Evolutionary conservation across 257 asterid genomes (phyloP).

Genomic region (Solanum etuberosum): DNA sequence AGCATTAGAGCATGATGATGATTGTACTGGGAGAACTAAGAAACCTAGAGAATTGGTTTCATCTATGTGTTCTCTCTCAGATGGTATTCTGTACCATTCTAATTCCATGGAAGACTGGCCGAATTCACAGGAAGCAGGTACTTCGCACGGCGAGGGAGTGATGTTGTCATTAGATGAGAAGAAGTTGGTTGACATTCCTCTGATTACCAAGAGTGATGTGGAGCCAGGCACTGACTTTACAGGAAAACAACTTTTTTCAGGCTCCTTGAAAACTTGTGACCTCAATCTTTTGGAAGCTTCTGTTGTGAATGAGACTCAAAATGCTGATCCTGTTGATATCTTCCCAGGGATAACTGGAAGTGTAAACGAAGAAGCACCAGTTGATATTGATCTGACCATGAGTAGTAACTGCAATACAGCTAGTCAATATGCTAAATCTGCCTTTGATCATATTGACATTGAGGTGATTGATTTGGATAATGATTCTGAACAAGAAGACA

Average conservation of each 20-base stretch:
- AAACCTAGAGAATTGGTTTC: constrained; percentile 14
- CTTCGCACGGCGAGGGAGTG: constrained; percentile 17
- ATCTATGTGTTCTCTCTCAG: constrained; percentile 30
- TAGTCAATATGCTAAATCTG: constrained; percentile 31
- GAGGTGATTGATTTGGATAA: constrained; percentile 92
- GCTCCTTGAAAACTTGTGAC: constrained; percentile 78
- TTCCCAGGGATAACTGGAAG: constrained; percentile 34
- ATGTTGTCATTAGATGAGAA: constrained; percentile 35
- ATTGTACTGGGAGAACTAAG: constrained; percentile 28
- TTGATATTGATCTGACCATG: constrained; percentile 67
- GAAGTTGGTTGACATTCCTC: constrained; percentile 33
- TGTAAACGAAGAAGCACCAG: constrained; percentile 27
- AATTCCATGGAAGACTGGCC: constrained; percentile 30
- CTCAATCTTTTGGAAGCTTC: constrained; percentile 64
- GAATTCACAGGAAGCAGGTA: constrained; percentile 26
- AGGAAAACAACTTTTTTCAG: constrained; percentile 54
- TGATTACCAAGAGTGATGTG: constrained; percentile 28
- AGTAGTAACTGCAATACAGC: constrained; percentile 24
- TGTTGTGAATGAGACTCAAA: constrained; percentile 46
- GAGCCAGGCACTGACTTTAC: constrained; percentile 27
- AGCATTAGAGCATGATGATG: constrained; percentile 25
- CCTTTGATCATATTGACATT: constrained; percentile 33
- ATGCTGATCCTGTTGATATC: constrained; percentile 22
- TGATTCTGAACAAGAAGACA: constrained; percentile 56
- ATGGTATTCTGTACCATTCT: constrained; percentile 22